Conservation (phyloP, 208 protist genomes). For the Leishmania turanica region DNA sequence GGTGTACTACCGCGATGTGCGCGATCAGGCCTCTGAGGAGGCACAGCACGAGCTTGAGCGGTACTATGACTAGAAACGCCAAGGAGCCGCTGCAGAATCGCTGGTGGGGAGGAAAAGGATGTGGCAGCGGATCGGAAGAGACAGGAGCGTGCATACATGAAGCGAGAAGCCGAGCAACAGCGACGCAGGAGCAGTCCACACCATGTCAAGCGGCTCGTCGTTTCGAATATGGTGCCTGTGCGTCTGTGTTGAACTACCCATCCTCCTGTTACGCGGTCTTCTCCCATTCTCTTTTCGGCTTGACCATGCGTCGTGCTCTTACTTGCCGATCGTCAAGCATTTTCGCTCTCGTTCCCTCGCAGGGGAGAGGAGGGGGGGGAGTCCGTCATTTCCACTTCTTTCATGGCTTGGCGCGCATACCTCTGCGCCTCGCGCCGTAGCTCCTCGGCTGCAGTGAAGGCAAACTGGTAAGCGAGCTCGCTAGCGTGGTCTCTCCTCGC, state of each 20-base stretch:
- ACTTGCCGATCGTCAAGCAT: neutral
- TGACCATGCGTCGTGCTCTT: neutral
- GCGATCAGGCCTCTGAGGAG: conserved; percentile 25
- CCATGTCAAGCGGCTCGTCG: neutral
- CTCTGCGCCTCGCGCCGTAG: neutral
- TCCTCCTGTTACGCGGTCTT: neutral
- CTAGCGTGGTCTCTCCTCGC: neutral
- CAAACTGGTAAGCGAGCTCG: neutral
- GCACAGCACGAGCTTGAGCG: conserved; percentile 30
- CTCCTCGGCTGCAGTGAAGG: neutral
- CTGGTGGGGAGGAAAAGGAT: neutral
- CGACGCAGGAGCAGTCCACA: neutral
- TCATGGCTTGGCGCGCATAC: neutral
- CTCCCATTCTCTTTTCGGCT: neutral
- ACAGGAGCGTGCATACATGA: neutral
- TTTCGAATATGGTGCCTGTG: neutral
- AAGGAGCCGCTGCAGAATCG: neutral
- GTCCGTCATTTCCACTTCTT: neutral
- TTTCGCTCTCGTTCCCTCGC: neutral
- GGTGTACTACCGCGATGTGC: conserved; percentile 57
- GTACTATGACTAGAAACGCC: conserved; percentile 22
- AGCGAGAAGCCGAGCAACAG: neutral
- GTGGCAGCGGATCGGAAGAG: neutral
- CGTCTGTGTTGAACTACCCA: neutral
- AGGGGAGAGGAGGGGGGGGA: no score